Evolutionary conservation across 2,329 filamentous ascomycete genomes (phyloP), one percentile per base, ranked within the genome.

Genomic region (Diaporthe vexans): DNA sequence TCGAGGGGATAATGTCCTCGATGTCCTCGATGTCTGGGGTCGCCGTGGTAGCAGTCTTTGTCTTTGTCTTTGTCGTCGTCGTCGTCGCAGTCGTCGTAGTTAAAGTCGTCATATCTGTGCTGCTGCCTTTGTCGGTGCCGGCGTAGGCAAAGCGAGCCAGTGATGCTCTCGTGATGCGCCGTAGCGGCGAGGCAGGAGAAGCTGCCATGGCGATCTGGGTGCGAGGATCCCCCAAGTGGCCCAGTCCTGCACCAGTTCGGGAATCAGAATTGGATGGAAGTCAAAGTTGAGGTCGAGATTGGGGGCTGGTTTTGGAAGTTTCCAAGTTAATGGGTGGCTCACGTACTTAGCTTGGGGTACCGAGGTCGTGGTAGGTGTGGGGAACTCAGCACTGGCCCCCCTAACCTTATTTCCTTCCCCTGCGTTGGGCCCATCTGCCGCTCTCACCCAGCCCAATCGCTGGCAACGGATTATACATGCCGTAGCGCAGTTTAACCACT

Each of bases 141-240:
- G 76, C 57, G 79, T 85, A 82, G 10, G 86, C 81, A 79, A 89
- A 88, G 69, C 88, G 84, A 29, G 88, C 84, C 72, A 89, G 81
- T 3, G 83, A 82, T n/a, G 86, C 83, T 76, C 89, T 82, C 77
- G 90, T 87, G 73, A 85, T 85, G 75, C 88, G 85, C 58, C 86
- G 85, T 11, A 83, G 83, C 3, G 72, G 74, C 5, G 33, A 61
- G 3, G 59, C 51, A 17, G 81, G 79, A 29, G 80, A 79, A 51
- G 77, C 78, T 52, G 77, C 78, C 74, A 76, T 76, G 59, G 5
- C 54, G 56, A 15, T 3, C n/a, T 21, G 7, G 52, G 4, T 29
- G 11, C 5, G 5, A 10, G 17, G 21, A 4, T 24, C 4, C 1
- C 4, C 24, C 7, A 29, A 17, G 7, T 7, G n/a, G 52, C 9